Conservation (phyloP, 768 basidiomycete genomes). For the Boletus fagicola region DNA sequence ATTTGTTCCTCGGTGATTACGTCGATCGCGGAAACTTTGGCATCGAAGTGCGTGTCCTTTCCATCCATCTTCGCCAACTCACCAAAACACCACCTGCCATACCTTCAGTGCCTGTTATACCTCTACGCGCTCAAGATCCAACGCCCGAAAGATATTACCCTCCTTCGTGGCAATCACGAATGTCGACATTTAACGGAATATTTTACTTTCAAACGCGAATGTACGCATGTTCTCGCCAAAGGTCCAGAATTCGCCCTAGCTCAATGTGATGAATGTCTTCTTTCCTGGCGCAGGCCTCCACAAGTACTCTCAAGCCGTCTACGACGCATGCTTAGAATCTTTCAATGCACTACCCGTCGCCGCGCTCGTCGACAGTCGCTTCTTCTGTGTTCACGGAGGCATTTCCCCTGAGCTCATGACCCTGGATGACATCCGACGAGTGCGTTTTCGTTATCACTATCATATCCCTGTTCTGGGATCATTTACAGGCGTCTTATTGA, state of each 20-base stretch:
- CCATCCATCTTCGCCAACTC: neutral
- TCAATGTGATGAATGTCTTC: conserved; percentile 8
- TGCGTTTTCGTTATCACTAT: conserved; percentile 34
- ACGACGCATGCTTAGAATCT: conserved; percentile 88
- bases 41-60: conserved; percentile 52
- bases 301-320: conserved; percentile 49
- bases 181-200: conserved; percentile 96
- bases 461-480: neutral
- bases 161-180: conserved; percentile 96
- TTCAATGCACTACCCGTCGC: conserved; percentile 90
- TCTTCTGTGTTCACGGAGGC: conserved; percentile 98
- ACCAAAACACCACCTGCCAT: neutral
- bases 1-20: conserved; percentile 95
- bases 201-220: conserved; percentile 98
- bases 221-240: conserved; percentile 43
- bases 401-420: conserved; percentile 83
- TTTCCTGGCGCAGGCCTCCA: conserved; percentile 25
- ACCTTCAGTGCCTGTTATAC: conserved; percentile 77
- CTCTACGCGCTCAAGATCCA: conserved; percentile 91
- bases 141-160: conserved; percentile 76
- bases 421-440: conserved; percentile 69
- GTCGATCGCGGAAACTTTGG: conserved; percentile 95
- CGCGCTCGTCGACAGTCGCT: conserved; percentile 90
- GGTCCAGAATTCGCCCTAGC: conserved; percentile 1
- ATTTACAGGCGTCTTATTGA: conserved; percentile 5